These are phyloP conservation scores for Penicillium simplicissimum DNA, from an alignment of 495 filamentous ascomycete species.

Conservation along the genomic window DNA sequence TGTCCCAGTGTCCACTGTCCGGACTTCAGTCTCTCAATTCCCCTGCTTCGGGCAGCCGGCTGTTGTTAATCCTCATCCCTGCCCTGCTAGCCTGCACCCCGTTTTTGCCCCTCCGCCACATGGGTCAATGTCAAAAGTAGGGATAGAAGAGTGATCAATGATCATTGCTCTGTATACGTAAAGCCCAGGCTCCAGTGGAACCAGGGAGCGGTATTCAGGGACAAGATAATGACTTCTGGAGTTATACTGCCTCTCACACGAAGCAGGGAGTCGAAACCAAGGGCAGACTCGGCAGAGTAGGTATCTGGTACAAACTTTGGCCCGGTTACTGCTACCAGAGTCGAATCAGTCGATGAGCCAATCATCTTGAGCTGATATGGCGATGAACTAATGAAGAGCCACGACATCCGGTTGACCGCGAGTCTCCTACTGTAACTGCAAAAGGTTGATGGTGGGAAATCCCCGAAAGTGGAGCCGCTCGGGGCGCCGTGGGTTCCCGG, in stretches of 20 bases:
- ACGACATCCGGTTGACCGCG: constrained; percentile 9
- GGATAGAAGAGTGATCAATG: not conserved
- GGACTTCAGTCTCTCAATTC: not conserved
- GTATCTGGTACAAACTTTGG: not conserved
- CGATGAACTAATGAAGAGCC: not conserved
- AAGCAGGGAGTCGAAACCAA: not conserved
- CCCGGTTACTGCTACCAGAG: not conserved
- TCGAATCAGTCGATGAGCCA: not conserved
- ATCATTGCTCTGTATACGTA: no score
- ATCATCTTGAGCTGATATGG: not conserved
- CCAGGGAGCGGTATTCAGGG: not conserved
- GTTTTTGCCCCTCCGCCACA: constrained; percentile 1
- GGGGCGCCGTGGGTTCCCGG: constrained; percentile 2
- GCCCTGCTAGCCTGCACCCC: not conserved
- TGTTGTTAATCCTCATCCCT: constrained; percentile 1
- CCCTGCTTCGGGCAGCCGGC: not conserved
- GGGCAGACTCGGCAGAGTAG: not conserved
- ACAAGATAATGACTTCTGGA: not conserved
- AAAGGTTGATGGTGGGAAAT: constrained; percentile 11
- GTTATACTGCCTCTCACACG: not conserved
- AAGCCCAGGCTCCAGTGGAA: no score
- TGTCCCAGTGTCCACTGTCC: not conserved
- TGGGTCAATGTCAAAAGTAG: constrained; percentile 8
- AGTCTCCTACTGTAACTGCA: constrained; percentile 14
- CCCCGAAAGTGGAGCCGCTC: constrained; percentile 19